Evolutionary conservation across 2,329 filamentous ascomycete species (phyloP), one percentile per base, ranked within the genome.

Genomic region (Exophiala viscosa): DNA sequence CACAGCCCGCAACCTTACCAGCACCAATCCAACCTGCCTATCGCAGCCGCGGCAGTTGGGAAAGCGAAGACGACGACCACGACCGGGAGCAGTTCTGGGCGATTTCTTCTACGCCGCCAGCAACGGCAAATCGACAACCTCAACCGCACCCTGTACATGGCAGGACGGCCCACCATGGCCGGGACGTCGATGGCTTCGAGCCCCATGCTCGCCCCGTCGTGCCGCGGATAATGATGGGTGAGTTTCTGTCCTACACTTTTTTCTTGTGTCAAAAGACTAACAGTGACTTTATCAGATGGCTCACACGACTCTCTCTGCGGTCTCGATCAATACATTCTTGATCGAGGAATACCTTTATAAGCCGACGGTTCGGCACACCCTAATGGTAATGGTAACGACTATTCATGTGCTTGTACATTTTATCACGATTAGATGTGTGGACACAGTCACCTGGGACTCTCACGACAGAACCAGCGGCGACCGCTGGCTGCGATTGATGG

Each of bases 151-250:
- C 23, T 7, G 23, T 28, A 28, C 8, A 28, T 28, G 23, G 23
- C 2, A 7, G 5, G 23, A 28, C 5, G 23, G 23, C 23, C 23
- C 23, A 28, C 10, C 40, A 42, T 23, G 40, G 41, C 1, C 39
- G 41, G 15, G 53, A 55, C 18, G 45, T 33, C 3, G 53, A 55
- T 17, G 53, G 48, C 10, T 55, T 52, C 33, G 53, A 34, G 10
- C 20, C 39, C n/a, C 41, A 49, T 13, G 13, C 45, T 4, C 39
- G 34, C 14, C 48, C 48, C 1, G 41, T 49, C 10, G 18, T 40
- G 17, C 45, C 48, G 15, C 36, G 41, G 41, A 40, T 14, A 23
- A 55, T 52, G 35, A 33, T 43, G 42, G 49, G 45, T 32, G 48
- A 28, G 35, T 17, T 15, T 3, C 8, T n/a, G 3, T 41, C 20